These are phyloP conservation scores for Eutypella sp. DNA, from an alignment of 2,329 filamentous ascomycete species.

Conservation along the genomic window DNA sequence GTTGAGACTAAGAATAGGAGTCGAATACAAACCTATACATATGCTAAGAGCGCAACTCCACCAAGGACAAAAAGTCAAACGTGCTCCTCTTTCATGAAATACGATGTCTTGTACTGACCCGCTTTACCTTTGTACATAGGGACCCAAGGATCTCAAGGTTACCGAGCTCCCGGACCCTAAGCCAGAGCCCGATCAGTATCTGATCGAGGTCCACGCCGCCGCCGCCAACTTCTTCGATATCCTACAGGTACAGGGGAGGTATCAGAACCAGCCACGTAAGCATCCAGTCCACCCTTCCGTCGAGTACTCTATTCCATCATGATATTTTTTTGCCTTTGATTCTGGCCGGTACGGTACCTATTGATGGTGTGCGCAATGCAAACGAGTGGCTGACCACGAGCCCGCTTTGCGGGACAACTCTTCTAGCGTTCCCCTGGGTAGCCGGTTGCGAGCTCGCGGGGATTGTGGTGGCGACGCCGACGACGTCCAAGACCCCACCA, in stretches of 20 bases:
- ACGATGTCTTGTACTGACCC: constrained; percentile 1
- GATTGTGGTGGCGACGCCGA: constrained; percentile 63
- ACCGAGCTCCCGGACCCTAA: constrained; percentile 68
- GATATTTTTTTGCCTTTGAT: no score
- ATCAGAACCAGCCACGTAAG: constrained; percentile 78
- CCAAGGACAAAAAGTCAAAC: no score
- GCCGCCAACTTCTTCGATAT: constrained; percentile 98
- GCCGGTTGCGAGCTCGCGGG: constrained; percentile 86
- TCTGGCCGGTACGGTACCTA: no score
- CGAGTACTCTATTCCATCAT: no score
- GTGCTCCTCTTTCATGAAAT: no score
- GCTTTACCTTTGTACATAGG: constrained; percentile 53
- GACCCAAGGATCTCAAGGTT: constrained; percentile 73
- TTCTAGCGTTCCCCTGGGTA: constrained; percentile 71
- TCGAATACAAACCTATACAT: neutral
- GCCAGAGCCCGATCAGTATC: constrained; percentile 70
- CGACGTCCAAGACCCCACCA: constrained; percentile 33
- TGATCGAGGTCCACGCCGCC: constrained; percentile 79
- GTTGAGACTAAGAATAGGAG: neutral
- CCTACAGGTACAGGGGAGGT: constrained; percentile 91
- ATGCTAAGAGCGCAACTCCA: neutral
- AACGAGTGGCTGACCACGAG: no score
- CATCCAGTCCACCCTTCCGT: neutral
- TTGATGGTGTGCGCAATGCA: no score
- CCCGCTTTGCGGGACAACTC: neutral